Percentiles rank a stretch among this genome's conserved stretches.
phyloP scores from a whole-genome alignment of 169 alveolate species.

The Neospora caninum region DNA sequence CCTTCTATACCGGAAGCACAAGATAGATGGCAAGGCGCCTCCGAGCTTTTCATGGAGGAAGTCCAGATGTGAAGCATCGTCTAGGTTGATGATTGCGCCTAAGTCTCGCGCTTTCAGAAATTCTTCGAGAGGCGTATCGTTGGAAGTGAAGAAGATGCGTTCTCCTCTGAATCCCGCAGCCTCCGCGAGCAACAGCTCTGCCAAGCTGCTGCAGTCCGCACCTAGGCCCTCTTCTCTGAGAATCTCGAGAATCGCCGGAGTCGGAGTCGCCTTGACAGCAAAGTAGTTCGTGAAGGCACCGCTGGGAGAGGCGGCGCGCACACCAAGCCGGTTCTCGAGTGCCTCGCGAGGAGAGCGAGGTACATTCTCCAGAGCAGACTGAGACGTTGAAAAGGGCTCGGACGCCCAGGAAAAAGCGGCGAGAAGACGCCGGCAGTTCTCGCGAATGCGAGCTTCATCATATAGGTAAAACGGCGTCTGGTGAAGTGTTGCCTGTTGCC shows the following conservation, averaged over 20 bases:
- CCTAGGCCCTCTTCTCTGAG: constrained; percentile 68
- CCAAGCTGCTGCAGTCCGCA: constrained; percentile 65
- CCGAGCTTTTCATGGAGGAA: constrained; percentile 44
- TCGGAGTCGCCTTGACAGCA: constrained; percentile 75
- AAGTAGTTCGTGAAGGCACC: constrained; percentile 62
- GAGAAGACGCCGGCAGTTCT: constrained; percentile 42
- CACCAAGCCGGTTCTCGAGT: not conserved
- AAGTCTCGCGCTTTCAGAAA: constrained; percentile 63
- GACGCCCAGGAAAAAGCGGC: not conserved
- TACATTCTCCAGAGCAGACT: not conserved
- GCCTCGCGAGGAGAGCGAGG: not conserved
- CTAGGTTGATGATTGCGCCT: constrained; percentile 70
- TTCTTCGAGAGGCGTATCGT: constrained; percentile 68
- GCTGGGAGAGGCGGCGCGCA: not conserved
- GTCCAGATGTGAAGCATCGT: constrained; percentile 66
- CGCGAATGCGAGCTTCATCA: constrained; percentile 59
- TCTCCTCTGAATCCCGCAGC: constrained; percentile 60
- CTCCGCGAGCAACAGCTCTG: constrained; percentile 68
- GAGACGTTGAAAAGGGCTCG: not conserved
- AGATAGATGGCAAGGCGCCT: not conserved
- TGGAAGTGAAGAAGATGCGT: constrained; percentile 69
- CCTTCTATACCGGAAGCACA: constrained; percentile 23
- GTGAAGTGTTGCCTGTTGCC: constrained; percentile 1
- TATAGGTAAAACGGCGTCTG: constrained; percentile 64
- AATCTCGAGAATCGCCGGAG: constrained; percentile 64